Percentiles rank a stretch among this genome's conserved stretches.
These are phyloP conservation scores for Euphorbia tirucalli DNA, from an alignment of 345 rosid species.

Conservation along the genomic window DNA sequence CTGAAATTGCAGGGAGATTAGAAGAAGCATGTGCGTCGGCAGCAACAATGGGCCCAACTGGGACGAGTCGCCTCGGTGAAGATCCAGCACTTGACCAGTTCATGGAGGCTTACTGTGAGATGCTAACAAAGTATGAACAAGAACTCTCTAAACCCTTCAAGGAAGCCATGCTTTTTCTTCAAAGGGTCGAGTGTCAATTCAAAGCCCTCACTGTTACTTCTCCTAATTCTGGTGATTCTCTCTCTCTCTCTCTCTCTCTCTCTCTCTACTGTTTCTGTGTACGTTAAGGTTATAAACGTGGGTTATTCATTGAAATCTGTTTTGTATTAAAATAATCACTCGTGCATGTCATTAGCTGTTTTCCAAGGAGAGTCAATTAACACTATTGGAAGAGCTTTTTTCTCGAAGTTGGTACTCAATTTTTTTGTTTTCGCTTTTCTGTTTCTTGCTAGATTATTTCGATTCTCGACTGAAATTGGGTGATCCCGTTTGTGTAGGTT, in stretches of 20 bases:
- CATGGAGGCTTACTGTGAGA: constrained; percentile 99
- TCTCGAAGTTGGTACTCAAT: constrained; percentile 7
- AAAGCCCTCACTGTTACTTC: constrained; percentile 68
- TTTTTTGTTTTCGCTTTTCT: background rate
- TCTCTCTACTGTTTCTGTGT: background rate
- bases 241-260: background rate
- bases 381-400: constrained; percentile 7
- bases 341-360: too few relatives aligned
- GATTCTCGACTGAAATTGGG: too few relatives aligned
- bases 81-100: constrained; percentile 97
- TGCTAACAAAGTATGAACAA: constrained; percentile 91
- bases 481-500: constrained; percentile 15
- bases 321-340: constrained; percentile 1
- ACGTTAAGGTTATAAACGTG: background rate
- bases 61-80: constrained; percentile 54
- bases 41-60: constrained; percentile 39
- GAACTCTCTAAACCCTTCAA: constrained; percentile 94
- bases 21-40: constrained; percentile 81
- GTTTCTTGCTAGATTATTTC: too few relatives aligned
- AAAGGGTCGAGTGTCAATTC: constrained; percentile 79
- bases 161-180: constrained; percentile 88
- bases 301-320: too few relatives aligned
- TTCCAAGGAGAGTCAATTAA: constrained; percentile 16
- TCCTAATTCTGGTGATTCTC: constrained; percentile 52
- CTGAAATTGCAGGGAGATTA: constrained; percentile 73